Base-by-base conservation (phyloP, 805 yeast species). In the Metschnikowia bowlesiae region DNA sequence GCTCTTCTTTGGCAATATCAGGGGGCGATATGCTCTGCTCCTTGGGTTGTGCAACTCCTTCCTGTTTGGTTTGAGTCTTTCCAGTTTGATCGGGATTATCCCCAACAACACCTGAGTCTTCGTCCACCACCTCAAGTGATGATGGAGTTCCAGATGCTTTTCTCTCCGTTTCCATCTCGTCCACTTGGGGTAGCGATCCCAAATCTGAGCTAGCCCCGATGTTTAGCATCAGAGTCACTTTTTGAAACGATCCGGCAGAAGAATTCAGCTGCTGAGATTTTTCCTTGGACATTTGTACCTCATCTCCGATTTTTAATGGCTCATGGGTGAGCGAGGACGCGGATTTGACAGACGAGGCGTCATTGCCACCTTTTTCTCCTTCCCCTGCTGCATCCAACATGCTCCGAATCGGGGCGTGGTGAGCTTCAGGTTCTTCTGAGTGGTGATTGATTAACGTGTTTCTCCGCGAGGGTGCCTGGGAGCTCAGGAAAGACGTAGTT, bases 371-470 rank as follows among this genome's bases (percentile, higher is more conserved):
- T 11, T 32, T 31, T 11, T 33, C 44, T 31, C 13, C 32, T 26
- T 42, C 34, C 38, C 33, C 46, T 42, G 16, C 16, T 48, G 71
- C 56, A 52, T 72, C 76, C 47, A 73, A 63, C 78, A 74, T 73
- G 48, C 75, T 69, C 48, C 69, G 58, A 26, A 69, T 46, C 2
- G 74, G 71, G 1, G 68, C 60, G 51, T 60, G 66, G 7, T 53
- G 60, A 6, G 50, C 56, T 2, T 55, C 58, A 18, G 54, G 53
- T 31, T 51, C 56, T 6, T 45, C 55, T 22, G 48, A 46, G 43
- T 50, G 49, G 29, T 48, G 40, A 6, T 46, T 53, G 6, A 49
- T 51, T 32, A 59, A 36, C 6, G 74, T 69, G 29, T 64, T 69
- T 43, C 63, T 66, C 42, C 76, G 57, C 3, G 71, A 62, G 4